Conservation (phyloP, 257 asterid genomes). For the Gentiana dahurica region DNA sequence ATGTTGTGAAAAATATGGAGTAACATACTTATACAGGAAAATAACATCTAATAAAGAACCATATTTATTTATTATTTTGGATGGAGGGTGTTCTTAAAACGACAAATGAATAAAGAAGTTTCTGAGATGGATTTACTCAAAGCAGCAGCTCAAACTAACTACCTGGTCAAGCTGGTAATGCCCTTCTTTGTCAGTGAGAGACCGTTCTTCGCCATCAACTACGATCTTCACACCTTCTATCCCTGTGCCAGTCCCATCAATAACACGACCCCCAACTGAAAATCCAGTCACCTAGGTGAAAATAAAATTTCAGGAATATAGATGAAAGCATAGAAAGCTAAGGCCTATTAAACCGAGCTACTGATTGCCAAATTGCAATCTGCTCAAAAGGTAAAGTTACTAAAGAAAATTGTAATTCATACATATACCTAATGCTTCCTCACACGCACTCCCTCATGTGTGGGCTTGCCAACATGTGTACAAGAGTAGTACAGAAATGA, state of each 20-base stretch:
- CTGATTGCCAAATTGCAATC: too few relatives aligned
- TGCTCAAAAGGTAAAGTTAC: too few relatives aligned
- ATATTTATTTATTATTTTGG: background rate
- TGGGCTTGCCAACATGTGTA: too few relatives aligned
- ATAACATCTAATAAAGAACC: background rate
- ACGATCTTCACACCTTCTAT: constrained; percentile 57
- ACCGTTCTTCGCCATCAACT: constrained; percentile 81
- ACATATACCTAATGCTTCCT: too few relatives aligned
- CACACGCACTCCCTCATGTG: too few relatives aligned
- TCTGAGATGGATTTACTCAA: too few relatives aligned
- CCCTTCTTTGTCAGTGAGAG: constrained; percentile 72
- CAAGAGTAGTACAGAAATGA: too few relatives aligned
- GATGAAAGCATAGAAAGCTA: background rate
- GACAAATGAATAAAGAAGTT: background rate
- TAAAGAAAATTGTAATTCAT: too few relatives aligned
- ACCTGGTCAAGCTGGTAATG: constrained; percentile 98
- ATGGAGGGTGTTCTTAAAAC: background rate
- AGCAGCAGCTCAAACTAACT: constrained; percentile 6
- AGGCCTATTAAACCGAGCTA: too few relatives aligned
- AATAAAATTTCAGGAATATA: constrained; percentile 8
- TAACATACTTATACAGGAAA: background rate
- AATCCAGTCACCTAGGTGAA: constrained; percentile 82
- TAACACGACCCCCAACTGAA: constrained; percentile 97
- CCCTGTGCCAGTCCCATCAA: constrained; percentile 75
- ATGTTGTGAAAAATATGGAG: background rate